These are phyloP conservation scores for Spizellomyces sp. DNA, from an alignment of 192 early-diverging fungal genomes.

Conservation along the genomic window DNA sequence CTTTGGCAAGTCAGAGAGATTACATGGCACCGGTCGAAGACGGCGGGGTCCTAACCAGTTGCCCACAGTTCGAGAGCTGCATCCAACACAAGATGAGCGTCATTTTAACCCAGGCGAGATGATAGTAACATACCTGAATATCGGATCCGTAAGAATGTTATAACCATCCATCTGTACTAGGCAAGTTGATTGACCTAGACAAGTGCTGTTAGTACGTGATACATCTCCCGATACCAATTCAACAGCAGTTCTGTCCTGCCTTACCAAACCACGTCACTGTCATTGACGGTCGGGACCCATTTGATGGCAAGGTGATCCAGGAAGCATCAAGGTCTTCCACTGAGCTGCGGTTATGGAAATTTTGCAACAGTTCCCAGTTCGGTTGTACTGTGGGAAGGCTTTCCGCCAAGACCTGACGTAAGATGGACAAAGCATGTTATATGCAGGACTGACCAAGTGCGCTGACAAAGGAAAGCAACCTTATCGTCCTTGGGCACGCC, in stretches of 20 bases:
- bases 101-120: not conserved
- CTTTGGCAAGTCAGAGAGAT: conserved; percentile 45
- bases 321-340: conserved; percentile 9
- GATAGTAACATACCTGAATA: conserved; percentile 37
- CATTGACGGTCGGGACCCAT: conserved; percentile 15
- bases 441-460: not conserved
- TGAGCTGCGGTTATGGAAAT: not conserved
- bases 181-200: conserved; percentile 54
- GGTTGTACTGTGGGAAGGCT: conserved; percentile 35
- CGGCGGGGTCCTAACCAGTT: conserved; percentile 51
- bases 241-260: conserved; percentile 28
- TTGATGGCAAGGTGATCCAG: conserved; percentile 9
- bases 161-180: conserved; percentile 58
- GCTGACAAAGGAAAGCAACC: conserved; percentile 11
- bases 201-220: not conserved
- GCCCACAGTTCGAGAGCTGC: conserved; percentile 40
- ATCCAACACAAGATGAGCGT: not conserved
- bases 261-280: conserved; percentile 36
- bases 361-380: conserved; percentile 33
- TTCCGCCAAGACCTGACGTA: conserved; percentile 13
- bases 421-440: not conserved
- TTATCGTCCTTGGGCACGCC: conserved; percentile 35
- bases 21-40: conserved; percentile 53
- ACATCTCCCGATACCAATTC: conserved; percentile 23
- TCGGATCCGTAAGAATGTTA: conserved; percentile 56